Evolutionary conservation across 1,284 basidiomycete genomes (phyloP).

Genomic region (Ustilago trichophora): DNA sequence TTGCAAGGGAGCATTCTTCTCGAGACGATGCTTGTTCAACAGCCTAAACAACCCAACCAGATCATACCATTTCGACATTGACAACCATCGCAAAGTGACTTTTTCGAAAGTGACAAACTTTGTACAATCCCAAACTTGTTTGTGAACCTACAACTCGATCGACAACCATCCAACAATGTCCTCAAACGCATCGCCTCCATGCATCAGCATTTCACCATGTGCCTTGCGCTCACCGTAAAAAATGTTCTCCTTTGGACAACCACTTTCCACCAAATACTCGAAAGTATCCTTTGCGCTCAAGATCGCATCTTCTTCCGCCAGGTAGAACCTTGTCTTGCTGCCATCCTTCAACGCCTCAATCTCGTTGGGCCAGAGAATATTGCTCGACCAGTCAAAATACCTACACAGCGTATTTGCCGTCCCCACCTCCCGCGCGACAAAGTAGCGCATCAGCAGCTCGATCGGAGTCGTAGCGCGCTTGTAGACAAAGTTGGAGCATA

Average conservation of each 20-base stretch:
- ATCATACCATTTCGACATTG: too few species aligned
- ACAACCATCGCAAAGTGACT: too few species aligned
- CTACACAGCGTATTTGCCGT: conserved; percentile 55
- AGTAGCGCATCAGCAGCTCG: conserved; percentile 59
- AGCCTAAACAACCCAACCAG: too few species aligned
- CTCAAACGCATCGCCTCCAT: conserved; percentile 33
- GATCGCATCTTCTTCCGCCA: conserved; percentile 60
- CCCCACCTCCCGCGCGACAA: conserved; percentile 56
- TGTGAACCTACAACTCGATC: conserved; percentile 18
- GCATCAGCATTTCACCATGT: conserved; percentile 56
- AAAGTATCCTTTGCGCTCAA: conserved; percentile 45
- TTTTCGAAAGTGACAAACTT: too few species aligned
- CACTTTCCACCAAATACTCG: conserved; percentile 50
- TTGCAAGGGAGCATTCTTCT: too few species aligned
- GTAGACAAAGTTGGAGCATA: conserved; percentile 61
- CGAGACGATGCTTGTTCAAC: too few species aligned
- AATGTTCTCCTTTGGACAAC: conserved; percentile 39
- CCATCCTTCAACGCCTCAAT: conserved; percentile 40
- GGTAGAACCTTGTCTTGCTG: conserved; percentile 38
- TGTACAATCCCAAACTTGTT: too few species aligned
- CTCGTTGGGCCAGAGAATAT: conserved; percentile 61
- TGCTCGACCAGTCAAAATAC: conserved; percentile 60
- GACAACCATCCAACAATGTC: conserved; percentile 40
- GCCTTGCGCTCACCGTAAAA: conserved; percentile 29
- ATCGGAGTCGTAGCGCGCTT: conserved; percentile 50